Evolutionary conservation across 495 filamentous ascomycete genomes (phyloP).

Genomic region (Staphylotrichum longicolle): DNA sequence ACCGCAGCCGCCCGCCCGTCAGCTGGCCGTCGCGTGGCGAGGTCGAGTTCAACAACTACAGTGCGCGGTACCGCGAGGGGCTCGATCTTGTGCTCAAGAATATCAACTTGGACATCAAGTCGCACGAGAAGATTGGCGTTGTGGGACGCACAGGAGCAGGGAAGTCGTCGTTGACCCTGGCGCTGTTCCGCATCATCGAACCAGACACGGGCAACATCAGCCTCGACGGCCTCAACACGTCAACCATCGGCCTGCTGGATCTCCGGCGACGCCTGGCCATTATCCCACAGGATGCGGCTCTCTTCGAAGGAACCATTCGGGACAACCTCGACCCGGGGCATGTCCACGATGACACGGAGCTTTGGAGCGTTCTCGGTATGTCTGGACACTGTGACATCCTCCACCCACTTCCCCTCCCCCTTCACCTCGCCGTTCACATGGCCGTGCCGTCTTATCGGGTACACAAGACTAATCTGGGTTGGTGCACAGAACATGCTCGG

Average conservation of each 20-base stretch:
- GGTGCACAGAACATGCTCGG: conserved; percentile 76
- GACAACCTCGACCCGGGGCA: conserved; percentile 96
- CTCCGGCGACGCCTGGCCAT: conserved; percentile 89
- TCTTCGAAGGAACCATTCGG: conserved; percentile 93
- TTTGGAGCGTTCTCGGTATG: conserved; percentile 94
- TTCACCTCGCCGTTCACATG: conserved; percentile 27
- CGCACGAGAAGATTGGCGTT: conserved; percentile 96
- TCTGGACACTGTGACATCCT: conserved; percentile 26
- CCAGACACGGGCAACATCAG: conserved; percentile 73
- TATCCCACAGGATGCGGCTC: conserved; percentile 95
- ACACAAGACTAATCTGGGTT: conserved; percentile 25
- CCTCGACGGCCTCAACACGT: conserved; percentile 87
- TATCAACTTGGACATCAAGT: conserved; percentile 85
- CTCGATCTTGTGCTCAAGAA: conserved; percentile 91
- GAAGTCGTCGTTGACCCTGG: conserved; percentile 91
- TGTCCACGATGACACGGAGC: conserved; percentile 94
- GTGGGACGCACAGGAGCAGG: conserved; percentile 95
- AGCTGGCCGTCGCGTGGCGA: conserved; percentile 91
- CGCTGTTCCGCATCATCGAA: conserved; percentile 96
- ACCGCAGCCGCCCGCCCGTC: conserved; percentile 77
- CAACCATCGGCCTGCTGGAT: conserved; percentile 85
- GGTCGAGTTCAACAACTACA: conserved; percentile 90
- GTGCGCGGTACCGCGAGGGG: conserved; percentile 83
- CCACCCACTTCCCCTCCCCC: conserved; percentile 6
- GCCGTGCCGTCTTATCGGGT: conserved; percentile 12